phyloP scores from a whole-genome alignment of 805 yeast species.

The Ogataea minuta region DNA sequence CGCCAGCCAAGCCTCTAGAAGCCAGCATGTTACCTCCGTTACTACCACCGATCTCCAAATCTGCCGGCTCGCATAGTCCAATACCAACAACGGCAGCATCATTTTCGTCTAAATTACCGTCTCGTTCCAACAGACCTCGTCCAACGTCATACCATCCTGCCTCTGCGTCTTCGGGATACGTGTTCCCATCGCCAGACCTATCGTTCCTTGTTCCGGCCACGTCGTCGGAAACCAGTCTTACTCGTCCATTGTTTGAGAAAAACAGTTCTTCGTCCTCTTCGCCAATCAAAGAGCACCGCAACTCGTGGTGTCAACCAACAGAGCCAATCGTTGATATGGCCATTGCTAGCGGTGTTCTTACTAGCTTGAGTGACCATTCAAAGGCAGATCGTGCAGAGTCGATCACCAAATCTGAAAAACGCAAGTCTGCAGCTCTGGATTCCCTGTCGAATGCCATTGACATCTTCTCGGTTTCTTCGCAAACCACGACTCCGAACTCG shows the following conservation, averaged over 20 bases:
- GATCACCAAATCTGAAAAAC: conserved; percentile 25
- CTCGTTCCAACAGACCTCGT: conserved; percentile 59
- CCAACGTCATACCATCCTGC: conserved; percentile 85
- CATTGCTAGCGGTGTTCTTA: conserved; percentile 33
- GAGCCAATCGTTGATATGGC: conserved; percentile 35
- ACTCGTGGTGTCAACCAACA: conserved; percentile 31
- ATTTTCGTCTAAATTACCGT: conserved; percentile 20
- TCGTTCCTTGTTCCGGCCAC: conserved; percentile 30
- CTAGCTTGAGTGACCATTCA: conserved; percentile 15
- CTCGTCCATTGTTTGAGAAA: conserved; percentile 21
- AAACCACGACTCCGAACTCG: conserved; percentile 19
- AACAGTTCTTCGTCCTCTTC: conserved; percentile 24
- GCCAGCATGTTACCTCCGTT: conserved; percentile 24
- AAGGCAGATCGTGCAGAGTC: conserved; percentile 10
- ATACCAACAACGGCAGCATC: conserved; percentile 27
- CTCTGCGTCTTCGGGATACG: conserved; percentile 33
- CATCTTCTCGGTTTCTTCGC: conserved; percentile 24
- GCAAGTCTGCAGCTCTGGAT: conserved; percentile 34
- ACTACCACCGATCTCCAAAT: conserved; percentile 27
- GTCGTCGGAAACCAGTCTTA: conserved; percentile 23
- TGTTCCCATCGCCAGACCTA: conserved; percentile 29
- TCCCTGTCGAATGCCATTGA: conserved; percentile 35
- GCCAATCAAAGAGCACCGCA: conserved; percentile 30
- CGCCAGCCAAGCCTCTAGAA: conserved; percentile 30
- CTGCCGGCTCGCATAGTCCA: conserved; percentile 12